A percentile compares a stretch with the other conserved stretches of the same genome.
These are phyloP conservation scores for Verticillium longisporum DNA, from an alignment of 2,329 filamentous ascomycete genomes.

Conservation along the genomic window DNA sequence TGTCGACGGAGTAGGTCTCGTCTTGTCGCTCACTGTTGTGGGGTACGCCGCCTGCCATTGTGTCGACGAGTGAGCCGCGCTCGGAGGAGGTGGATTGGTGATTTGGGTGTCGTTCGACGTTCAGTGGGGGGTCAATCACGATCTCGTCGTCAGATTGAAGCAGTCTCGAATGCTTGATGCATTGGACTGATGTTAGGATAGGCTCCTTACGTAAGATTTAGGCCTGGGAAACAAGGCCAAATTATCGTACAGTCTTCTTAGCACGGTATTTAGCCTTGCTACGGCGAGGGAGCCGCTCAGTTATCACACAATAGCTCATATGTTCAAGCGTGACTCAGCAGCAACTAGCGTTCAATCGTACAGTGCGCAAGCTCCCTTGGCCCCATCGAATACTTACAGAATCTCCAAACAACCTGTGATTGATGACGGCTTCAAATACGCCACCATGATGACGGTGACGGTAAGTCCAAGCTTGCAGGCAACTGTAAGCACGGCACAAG, in stretches of 20 bases:
- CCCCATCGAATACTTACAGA: neutral
- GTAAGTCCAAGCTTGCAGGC: too few species aligned
- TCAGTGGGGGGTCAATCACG: neutral
- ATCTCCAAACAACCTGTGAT: neutral
- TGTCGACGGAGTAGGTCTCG: neutral
- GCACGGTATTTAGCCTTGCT: neutral
- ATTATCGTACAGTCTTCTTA: neutral
- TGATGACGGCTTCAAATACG: too few species aligned
- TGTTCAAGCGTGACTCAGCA: too few species aligned
- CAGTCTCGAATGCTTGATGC: neutral
- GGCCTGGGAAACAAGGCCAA: neutral
- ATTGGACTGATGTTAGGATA: neutral
- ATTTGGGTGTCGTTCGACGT: neutral
- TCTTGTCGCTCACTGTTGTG: conserved; percentile 12
- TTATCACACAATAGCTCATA: too few species aligned
- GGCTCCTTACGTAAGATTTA: neutral
- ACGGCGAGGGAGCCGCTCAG: neutral
- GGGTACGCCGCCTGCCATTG: conserved; percentile 13
- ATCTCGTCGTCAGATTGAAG: neutral
- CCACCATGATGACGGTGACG: too few species aligned
- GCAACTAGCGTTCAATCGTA: too few species aligned
- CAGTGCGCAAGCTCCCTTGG: too few species aligned
- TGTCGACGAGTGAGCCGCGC: conserved; percentile 3
- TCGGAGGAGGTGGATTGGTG: neutral
- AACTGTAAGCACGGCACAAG: too few species aligned